phyloP scores from a whole-genome alignment of 2,329 filamentous ascomycete species.

The Diaporthe citri region DNA sequence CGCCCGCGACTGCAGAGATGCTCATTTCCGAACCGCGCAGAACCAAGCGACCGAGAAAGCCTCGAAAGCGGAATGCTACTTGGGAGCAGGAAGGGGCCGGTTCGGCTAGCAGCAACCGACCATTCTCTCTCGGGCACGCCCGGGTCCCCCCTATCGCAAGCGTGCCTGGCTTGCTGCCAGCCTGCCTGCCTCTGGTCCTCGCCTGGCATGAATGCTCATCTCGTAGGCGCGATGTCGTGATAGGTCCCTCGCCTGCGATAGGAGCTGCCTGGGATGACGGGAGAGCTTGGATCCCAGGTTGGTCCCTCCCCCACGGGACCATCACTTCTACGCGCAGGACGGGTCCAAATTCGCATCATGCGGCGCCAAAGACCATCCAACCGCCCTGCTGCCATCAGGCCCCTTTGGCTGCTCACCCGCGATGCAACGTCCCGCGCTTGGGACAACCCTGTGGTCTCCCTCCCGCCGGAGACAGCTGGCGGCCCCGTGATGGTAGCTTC shows the following conservation, averaged over 20 bases:
- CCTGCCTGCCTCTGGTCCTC: not conserved
- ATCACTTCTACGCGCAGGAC: not conserved
- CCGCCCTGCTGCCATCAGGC: not conserved
- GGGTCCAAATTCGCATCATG: not conserved
- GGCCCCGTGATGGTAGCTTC: not conserved
- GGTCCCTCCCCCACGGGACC: slow-evolving; percentile 4
- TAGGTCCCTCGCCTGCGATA: not conserved
- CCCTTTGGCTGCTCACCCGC: not conserved
- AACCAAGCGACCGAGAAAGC: slow-evolving; percentile 4
- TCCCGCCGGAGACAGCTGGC: slow-evolving; percentile 13
- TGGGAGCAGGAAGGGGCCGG: not conserved
- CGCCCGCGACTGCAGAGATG: not conserved
- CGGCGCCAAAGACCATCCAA: slow-evolving; percentile 3
- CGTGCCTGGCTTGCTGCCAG: not conserved
- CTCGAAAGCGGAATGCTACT: slow-evolving; percentile 14
- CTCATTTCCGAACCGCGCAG: slow-evolving; percentile 19
- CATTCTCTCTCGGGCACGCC: not conserved
- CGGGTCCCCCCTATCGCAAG: not conserved
- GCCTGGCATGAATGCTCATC: slow-evolving; percentile 19
- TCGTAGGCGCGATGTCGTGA: slow-evolving; percentile 19
- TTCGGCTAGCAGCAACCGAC: slow-evolving; percentile 20
- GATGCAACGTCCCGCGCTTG: slow-evolving; percentile 14
- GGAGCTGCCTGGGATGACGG: not conserved
- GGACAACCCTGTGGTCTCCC: not conserved
- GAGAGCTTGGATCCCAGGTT: slow-evolving; percentile 3